Evolutionary conservation across 1,284 basidiomycete genomes (phyloP), one percentile per base, ranked within the genome.

Genomic region (Ustilago loliicola): DNA sequence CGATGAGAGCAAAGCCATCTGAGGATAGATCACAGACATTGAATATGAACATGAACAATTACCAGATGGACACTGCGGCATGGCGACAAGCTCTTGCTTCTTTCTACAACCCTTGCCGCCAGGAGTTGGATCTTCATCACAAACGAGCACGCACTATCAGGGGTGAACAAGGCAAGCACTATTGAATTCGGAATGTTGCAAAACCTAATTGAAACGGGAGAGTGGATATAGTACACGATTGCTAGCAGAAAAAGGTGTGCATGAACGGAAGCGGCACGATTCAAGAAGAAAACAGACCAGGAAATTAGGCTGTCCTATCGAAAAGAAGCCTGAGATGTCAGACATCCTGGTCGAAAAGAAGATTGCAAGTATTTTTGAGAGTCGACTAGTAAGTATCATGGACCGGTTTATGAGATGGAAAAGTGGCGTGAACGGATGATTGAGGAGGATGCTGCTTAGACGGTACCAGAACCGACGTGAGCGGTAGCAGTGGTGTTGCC

Each of bases 401-500:
- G n/a, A n/a, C n/a, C n/a, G n/a, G n/a, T n/a, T n/a, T n/a, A n/a
- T n/a, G n/a, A n/a, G 32, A 34, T 11, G 13, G 6, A 19, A 40
- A 40, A 15, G 7, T 6, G 38, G 17, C 6, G 38, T 15, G 38
- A 40, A 40, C 19, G 4, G 38, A 45, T 21, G 21, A 21, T 45
- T 3, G 42, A 27, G 23, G 21, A 36, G 9, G 17, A 30, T 9
- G 8, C 29, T 36, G n/a, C 36, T 75, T 72, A 83, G 32, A 80
- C 79, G 29, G 81, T 80, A 30, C 72, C 70, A 1, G 81, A 83
- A 38, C 88, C 89, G 25, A 91, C 90, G 83, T 91, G 89, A 55
- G 90, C 89, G 13, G 91, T 90, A 25, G 92, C 91, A 29, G 90
- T 88, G 3, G 93, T 91, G 85, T 92, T 88, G 45, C 91, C 91